A percentile compares a stretch with the other conserved stretches of the same genome.
These are phyloP conservation scores for Phyllosticta ampelicida DNA, from an alignment of 2,329 filamentous ascomycete species.

Conservation along the genomic window DNA sequence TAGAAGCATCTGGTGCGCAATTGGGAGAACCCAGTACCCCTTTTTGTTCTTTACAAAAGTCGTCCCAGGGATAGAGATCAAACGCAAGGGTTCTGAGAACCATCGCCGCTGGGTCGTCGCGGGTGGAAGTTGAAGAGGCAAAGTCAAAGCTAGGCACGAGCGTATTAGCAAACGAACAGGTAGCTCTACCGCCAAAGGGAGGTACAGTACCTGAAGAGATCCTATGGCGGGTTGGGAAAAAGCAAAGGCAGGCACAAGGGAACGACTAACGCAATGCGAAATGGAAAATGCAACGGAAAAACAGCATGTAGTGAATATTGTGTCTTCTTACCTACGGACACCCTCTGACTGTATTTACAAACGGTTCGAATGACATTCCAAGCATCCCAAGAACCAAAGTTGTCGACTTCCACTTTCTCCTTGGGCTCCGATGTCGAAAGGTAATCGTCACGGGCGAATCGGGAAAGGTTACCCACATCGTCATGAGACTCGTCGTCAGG, in stretches of 20 bases:
- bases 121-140: slow-evolving; percentile 50
- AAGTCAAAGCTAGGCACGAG: slow-evolving; percentile 38
- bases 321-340: slow-evolving; percentile 66
- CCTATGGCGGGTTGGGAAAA: neutral
- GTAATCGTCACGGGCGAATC: slow-evolving; percentile 31
- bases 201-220: neutral
- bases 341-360: slow-evolving; percentile 72
- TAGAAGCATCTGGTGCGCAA: slow-evolving; percentile 47
- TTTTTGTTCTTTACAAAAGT: slow-evolving; percentile 49
- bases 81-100: slow-evolving; percentile 52
- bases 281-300: slow-evolving; percentile 1
- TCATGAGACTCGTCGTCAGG: slow-evolving; percentile 47
- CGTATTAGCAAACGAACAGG: neutral
- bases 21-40: slow-evolving; percentile 48
- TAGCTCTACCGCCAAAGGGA: neutral
- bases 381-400: slow-evolving; percentile 80
- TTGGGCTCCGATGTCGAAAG: slow-evolving; percentile 6
- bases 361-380: slow-evolving; percentile 82
- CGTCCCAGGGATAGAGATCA: slow-evolving; percentile 42
- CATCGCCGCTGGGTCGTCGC: slow-evolving; percentile 47
- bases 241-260: neutral
- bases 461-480: slow-evolving; percentile 43
- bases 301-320: slow-evolving; percentile 2
- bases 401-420: slow-evolving; percentile 33
- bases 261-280: neutral